These are phyloP conservation scores for Amylocarpus encephaloides DNA, from an alignment of 2,329 filamentous ascomycete species.

Conservation along the genomic window DNA sequence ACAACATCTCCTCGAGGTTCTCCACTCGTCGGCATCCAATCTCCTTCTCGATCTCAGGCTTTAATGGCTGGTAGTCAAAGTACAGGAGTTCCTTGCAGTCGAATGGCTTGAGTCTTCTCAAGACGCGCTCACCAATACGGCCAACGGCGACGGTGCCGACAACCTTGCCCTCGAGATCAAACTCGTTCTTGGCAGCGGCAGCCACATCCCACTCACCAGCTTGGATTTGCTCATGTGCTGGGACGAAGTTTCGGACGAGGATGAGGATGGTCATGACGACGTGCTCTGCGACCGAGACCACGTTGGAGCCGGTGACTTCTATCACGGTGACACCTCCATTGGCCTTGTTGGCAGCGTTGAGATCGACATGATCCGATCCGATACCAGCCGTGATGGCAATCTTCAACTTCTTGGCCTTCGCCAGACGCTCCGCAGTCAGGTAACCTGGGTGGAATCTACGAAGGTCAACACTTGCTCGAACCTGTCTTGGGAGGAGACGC, in stretches of 20 bases:
- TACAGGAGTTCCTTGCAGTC: slow-evolving; percentile 99
- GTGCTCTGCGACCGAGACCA: slow-evolving; percentile 97
- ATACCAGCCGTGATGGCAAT: slow-evolving; percentile 95
- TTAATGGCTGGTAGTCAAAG: slow-evolving; percentile 97
- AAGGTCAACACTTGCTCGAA: background rate
- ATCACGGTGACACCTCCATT: slow-evolving; percentile 96
- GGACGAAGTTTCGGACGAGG: slow-evolving; percentile 96
- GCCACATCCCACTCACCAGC: slow-evolving; percentile 92
- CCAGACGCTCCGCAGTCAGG: slow-evolving; percentile 90
- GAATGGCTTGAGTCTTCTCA: slow-evolving; percentile 91
- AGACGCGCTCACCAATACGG: slow-evolving; percentile 95
- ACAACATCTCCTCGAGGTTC: slow-evolving; percentile 84
- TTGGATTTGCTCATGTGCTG: slow-evolving; percentile 89
- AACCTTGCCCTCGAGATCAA: slow-evolving; percentile 93
- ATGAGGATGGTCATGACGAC: slow-evolving; percentile 98
- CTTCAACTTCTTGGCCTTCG: slow-evolving; percentile 98
- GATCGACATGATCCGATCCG: slow-evolving; percentile 96
- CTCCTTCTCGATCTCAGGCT: slow-evolving; percentile 80
- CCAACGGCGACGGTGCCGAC: slow-evolving; percentile 97
- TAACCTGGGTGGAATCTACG: slow-evolving; percentile 94
- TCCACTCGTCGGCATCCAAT: slow-evolving; percentile 91
- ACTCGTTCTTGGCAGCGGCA: slow-evolving; percentile 95
- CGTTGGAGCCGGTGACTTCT: slow-evolving; percentile 96
- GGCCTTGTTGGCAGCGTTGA: slow-evolving; percentile 87
- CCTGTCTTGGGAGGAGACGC: slow-evolving; percentile 26